These are phyloP conservation scores for Sisymbrium irio DNA, from an alignment of 345 rosid species.

Conservation along the genomic window DNA sequence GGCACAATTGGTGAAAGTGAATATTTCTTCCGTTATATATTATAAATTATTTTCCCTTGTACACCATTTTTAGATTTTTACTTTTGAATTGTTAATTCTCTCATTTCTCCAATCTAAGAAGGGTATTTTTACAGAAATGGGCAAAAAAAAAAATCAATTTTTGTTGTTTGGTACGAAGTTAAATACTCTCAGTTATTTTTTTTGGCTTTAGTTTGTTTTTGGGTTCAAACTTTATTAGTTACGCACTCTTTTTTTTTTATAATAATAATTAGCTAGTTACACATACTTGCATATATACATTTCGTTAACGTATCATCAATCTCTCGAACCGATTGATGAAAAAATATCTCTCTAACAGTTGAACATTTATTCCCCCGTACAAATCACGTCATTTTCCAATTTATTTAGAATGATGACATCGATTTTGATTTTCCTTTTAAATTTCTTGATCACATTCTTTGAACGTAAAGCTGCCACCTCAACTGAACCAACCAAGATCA, in stretches of 20 bases:
- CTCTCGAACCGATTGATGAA: background rate
- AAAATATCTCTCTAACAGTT: background rate
- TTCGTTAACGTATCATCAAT: background rate
- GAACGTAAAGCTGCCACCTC: slow-evolving; percentile 54
- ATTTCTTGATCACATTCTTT: background rate
- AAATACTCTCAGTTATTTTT: too few species aligned
- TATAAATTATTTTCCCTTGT: background rate
- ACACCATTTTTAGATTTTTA: background rate
- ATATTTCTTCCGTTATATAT: background rate
- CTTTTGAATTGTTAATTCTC: too few species aligned
- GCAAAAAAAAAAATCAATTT: too few species aligned
- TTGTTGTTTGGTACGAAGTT: too few species aligned
- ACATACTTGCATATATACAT: background rate
- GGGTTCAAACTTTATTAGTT: background rate
- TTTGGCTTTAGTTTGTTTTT: too few species aligned
- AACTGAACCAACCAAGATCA: slow-evolving; percentile 80
- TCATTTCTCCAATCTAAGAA: too few species aligned
- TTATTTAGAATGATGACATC: background rate
- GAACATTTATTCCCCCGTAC: background rate
- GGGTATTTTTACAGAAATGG: too few species aligned
- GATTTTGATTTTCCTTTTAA: background rate
- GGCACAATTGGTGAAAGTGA: background rate
- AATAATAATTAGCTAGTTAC: background rate
- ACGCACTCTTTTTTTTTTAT: too few species aligned
- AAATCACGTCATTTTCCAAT: background rate